Base-by-base conservation (phyloP, 495 filamentous ascomycete species). In the Aspergillus cavernicola region DNA sequence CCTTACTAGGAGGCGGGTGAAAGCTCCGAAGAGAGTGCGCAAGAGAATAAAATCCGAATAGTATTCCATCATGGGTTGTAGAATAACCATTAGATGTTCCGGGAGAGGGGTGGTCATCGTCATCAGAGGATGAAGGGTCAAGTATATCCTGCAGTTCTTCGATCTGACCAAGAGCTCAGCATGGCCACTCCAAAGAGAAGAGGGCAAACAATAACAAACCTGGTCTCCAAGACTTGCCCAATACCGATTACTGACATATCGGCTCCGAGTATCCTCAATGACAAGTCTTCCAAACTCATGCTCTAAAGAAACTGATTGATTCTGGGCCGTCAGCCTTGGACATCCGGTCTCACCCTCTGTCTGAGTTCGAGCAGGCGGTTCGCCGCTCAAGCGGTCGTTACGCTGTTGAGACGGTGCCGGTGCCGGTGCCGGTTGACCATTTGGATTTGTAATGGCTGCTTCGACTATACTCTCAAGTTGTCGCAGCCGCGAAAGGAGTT, bases 171-270 rank as follows among this genome's bases (percentile, higher is more conserved):
- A 15, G 3, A 6, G 11, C 6, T 54, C n/a, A 57, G 50, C 28
- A 55, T 53, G 28, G 57, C 39, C 6, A 52, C 12, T 51, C 20
- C n/a, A 15, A 38, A 44, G 31, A 15, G 2, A 37, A 4, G 35
- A 40, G 26, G 1, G 18, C 12, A 26, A 15, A 11, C 19, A 50
- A 29, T 10, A 32, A 57, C 63, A 44, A 65, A 90, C 90, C 80
- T 97, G 90, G 53, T 92, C 88, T 43, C 84, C 88, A 38, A 97
- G 74, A 55, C 81, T 89, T n/a, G 86, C 84, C 92, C 91, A 97
- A 45, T 96, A 88, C 13, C 83, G 85, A 68, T 86, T 92, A 65
- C 88, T 92, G 53, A 96, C 85, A 69, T 97, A 97, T 63, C 89
- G 78, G 58, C 84, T 88, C 57, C 81, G 83, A 3, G 86, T 85